A percentile compares a stretch with the other conserved stretches of the same genome.
These are phyloP conservation scores for Quercus cerris DNA, from an alignment of 306 rosid genomes.

Conservation along the genomic window DNA sequence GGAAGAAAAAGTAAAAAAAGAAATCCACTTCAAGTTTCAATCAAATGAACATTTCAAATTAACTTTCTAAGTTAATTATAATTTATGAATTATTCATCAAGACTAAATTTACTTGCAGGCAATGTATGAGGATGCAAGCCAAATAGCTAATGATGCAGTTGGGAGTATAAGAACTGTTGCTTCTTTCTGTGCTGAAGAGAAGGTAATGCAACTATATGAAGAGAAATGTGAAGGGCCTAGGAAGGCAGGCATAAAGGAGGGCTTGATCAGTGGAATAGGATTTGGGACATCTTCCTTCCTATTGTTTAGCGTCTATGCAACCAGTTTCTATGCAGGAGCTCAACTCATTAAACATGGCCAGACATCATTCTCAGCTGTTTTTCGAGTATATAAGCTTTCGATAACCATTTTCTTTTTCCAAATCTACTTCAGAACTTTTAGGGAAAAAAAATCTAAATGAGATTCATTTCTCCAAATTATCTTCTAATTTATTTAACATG, in stretches of 20 bases:
- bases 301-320: conserved; percentile 63
- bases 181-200: conserved; percentile 87
- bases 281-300: conserved; percentile 73
- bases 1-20: too few relatives aligned
- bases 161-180: conserved; percentile 93
- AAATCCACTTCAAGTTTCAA: too few relatives aligned
- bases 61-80: not conserved
- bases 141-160: conserved; percentile 88
- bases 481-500: not conserved
- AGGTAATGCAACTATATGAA: conserved; percentile 76
- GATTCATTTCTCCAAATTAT: not conserved
- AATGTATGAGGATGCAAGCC: conserved; percentile 93
- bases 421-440: not conserved
- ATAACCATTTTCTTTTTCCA: not conserved
- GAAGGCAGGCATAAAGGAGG: conserved; percentile 65
- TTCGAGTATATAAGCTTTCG: conserved; percentile 39
- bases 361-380: conserved; percentile 56
- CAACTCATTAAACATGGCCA: conserved; percentile 45
- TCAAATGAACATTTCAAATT: too few relatives aligned
- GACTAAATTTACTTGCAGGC: conserved; percentile 41
- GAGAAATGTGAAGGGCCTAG: conserved; percentile 81
- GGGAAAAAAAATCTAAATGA: not conserved
- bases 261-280: conserved; percentile 85
- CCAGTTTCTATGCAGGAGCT: conserved; percentile 82
- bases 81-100: not conserved